Evolutionary conservation across 1,284 basidiomycete species (phyloP).

Genomic region (Puccinia horiana): DNA sequence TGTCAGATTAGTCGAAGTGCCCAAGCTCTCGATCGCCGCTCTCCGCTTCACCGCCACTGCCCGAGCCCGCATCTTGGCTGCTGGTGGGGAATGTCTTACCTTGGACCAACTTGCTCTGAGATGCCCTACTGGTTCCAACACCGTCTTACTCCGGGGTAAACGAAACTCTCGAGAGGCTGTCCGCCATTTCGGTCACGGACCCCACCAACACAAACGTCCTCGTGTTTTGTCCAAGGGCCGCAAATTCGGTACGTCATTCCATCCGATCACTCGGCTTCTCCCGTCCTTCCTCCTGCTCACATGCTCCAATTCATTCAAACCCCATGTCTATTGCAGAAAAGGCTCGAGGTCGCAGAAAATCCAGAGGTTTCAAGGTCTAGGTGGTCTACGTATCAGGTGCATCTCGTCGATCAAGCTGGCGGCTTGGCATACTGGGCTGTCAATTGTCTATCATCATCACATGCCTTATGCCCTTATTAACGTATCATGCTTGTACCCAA

Average conservation of each 20-base stretch:
- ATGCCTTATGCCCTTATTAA: neutral
- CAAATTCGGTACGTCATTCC: slow-evolving; percentile 64
- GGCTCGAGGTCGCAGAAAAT: slow-evolving; percentile 62
- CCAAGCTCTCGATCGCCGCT: slow-evolving; percentile 91
- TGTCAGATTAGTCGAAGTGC: slow-evolving; percentile 79
- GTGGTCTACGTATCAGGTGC: neutral
- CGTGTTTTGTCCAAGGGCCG: slow-evolving; percentile 91
- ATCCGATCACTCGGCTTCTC: neutral
- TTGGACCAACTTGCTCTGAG: slow-evolving; percentile 95
- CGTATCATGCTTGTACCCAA: neutral
- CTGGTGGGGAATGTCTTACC: slow-evolving; percentile 91
- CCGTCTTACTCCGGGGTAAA: slow-evolving; percentile 85
- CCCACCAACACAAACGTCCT: slow-evolving; percentile 75
- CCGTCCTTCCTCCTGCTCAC: neutral
- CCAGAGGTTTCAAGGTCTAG: slow-evolving; percentile 59
- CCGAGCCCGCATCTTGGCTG: slow-evolving; percentile 89
- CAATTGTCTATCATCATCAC: neutral
- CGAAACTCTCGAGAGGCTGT: slow-evolving; percentile 78
- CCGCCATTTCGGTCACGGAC: slow-evolving; percentile 49
- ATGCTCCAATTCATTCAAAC: neutral
- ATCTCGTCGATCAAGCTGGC: neutral
- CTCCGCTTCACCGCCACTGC: slow-evolving; percentile 92
- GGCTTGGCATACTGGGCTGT: neutral
- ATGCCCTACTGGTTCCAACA: slow-evolving; percentile 92
- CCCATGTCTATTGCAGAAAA: slow-evolving; percentile 57